Evolutionary conservation across 2,329 filamentous ascomycete species (phyloP).

Genomic region (Aspergillus niger): DNA sequence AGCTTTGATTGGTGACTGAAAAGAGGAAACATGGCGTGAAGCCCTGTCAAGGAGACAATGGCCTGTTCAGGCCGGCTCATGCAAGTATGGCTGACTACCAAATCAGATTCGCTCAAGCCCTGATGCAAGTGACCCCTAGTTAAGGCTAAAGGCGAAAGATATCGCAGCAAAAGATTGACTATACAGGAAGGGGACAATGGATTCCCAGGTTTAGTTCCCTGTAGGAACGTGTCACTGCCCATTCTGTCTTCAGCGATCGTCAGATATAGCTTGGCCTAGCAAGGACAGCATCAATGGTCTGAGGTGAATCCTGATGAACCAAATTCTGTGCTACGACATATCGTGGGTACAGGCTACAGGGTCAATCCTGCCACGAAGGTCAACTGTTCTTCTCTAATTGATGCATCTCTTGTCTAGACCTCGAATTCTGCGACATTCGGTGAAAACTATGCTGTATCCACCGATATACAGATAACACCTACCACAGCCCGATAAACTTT

Average conservation of each 20-base stretch:
- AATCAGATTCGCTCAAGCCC: background rate
- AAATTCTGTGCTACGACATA: background rate
- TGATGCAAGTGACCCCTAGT: background rate
- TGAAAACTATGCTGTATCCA: constrained; percentile 1
- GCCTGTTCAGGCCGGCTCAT: background rate
- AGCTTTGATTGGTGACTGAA: background rate
- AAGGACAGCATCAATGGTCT: background rate
- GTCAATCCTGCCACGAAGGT: too few relatives aligned
- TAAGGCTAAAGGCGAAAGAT: background rate
- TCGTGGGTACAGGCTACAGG: background rate
- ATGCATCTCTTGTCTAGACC: background rate
- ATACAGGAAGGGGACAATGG: background rate
- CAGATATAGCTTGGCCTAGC: background rate
- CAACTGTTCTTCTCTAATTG: background rate
- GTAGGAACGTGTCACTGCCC: background rate
- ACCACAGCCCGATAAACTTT: background rate
- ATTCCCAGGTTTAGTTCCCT: background rate
- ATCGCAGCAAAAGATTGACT: background rate
- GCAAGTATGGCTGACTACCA: background rate
- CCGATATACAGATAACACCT: background rate
- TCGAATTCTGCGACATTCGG: background rate
- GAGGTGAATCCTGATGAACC: background rate
- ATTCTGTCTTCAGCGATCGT: background rate
- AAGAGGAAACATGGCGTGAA: background rate
- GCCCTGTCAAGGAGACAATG: too few relatives aligned